A percentile compares a stretch with the other conserved stretches of the same genome.
Evolutionary conservation across 805 yeast genomes (phyloP).

Genomic region (Candida boidinii): DNA sequence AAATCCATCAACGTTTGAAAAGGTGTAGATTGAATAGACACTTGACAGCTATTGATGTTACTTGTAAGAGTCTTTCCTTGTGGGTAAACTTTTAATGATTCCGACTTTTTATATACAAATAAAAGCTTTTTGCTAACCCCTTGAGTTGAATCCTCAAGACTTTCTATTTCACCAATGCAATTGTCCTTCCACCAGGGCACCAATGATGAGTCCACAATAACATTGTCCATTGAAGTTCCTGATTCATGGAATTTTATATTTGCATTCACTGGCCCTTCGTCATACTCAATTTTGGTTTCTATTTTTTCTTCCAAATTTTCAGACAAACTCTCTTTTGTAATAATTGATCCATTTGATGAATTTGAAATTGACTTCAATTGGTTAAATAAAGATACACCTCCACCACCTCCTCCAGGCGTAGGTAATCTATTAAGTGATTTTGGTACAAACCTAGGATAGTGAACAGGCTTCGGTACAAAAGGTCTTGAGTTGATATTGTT

Average conservation of each 20-base stretch:
- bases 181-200: conserved; percentile 65
- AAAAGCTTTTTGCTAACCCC: conserved; percentile 33
- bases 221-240: conserved; percentile 46
- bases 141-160: conserved; percentile 27
- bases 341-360: no score
- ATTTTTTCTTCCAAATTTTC: conserved; percentile 1
- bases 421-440: no score
- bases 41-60: conserved; percentile 13
- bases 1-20: conserved; percentile 54
- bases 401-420: no score
- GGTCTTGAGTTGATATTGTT: no score
- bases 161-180: conserved; percentile 62
- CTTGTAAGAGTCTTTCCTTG: conserved; percentile 14
- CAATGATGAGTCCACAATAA: conserved; percentile 50
- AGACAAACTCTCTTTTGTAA: no score
- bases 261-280: conserved; percentile 29
- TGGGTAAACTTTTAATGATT: not conserved
- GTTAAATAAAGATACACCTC: no score
- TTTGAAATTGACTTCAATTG: no score
- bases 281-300: not conserved
- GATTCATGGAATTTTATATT: conserved; percentile 61
- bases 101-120: conserved; percentile 30
- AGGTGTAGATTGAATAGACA: conserved; percentile 55
- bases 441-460: no score
- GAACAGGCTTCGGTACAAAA: no score